A percentile compares a stretch with the other conserved stretches of the same genome.
Conservation (phyloP, 176 grass and related monocot species). For the Avena sativa region DNA sequence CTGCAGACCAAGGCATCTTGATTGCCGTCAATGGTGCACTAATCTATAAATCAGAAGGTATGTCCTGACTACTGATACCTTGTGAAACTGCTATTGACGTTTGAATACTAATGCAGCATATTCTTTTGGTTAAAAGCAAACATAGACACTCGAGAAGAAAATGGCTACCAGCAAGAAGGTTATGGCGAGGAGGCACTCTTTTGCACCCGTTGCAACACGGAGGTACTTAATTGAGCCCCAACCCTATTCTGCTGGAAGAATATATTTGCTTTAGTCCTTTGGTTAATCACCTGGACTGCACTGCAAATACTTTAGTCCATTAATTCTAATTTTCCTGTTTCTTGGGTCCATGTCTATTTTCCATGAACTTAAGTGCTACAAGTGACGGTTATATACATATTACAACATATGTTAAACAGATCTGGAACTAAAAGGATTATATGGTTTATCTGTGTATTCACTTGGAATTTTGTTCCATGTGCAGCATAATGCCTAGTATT, state of each 20-base stretch:
- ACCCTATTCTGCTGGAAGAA: neutral
- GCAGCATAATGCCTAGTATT: neutral
- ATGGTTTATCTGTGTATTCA: neutral
- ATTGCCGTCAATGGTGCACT: slow-evolving; percentile 61
- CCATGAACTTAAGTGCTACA: neutral
- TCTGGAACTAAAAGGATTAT: neutral
- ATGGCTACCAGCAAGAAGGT: slow-evolving; percentile 58
- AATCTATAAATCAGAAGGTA: slow-evolving; percentile 70
- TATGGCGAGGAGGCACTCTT: slow-evolving; percentile 85
- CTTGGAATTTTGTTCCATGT: slow-evolving; percentile 2
- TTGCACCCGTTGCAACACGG: slow-evolving; percentile 87
- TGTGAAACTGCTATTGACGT: slow-evolving; percentile 30
- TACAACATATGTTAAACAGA: slow-evolving; percentile 22
- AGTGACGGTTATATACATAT: neutral
- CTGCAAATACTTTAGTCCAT: slow-evolving; percentile 6
- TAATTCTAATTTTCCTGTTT: slow-evolving; percentile 24
- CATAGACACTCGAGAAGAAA: slow-evolving; percentile 46
- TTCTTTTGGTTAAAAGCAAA: slow-evolving; percentile 41
- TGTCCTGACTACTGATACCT: neutral
- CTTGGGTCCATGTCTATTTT: neutral
- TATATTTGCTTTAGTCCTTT: slow-evolving; percentile 28
- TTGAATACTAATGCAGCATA: slow-evolving; percentile 45
- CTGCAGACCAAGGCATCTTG: slow-evolving; percentile 92
- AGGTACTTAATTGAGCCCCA: slow-evolving; percentile 54
- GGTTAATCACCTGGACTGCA: neutral